Conservation (phyloP, 1,139 yeast species). For the Suhomyces terraborum region DNA sequence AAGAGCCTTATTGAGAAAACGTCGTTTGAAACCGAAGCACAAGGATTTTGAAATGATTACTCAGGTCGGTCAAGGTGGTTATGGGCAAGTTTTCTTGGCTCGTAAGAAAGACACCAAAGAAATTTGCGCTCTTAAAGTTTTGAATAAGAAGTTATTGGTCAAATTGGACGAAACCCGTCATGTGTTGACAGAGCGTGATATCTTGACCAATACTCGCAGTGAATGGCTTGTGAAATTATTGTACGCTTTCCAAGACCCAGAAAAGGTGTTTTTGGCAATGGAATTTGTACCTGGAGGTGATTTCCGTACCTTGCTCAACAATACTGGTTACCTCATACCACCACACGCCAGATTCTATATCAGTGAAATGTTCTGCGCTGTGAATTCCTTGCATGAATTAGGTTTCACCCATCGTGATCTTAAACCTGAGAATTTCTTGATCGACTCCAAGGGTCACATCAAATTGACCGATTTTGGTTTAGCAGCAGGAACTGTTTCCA, state of each 20-base stretch:
- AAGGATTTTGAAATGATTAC: slow-evolving; percentile 96
- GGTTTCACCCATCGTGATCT: slow-evolving; percentile 97
- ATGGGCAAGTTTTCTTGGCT: slow-evolving; percentile 95
- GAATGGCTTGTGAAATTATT: slow-evolving; percentile 94
- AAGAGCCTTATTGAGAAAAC: slow-evolving; percentile 78
- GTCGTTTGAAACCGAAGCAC: slow-evolving; percentile 89
- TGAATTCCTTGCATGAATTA: slow-evolving; percentile 87
- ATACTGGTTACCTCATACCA: slow-evolving; percentile 89
- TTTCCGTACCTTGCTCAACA: slow-evolving; percentile 89
- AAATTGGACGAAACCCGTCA: slow-evolving; percentile 95
- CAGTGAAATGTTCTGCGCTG: slow-evolving; percentile 94
- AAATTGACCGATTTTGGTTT: slow-evolving; percentile 96
- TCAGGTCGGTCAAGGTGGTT: slow-evolving; percentile 99
- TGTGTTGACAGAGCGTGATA: slow-evolving; percentile 93
- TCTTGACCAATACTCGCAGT: slow-evolving; percentile 88
- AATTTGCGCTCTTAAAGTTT: slow-evolving; percentile 90
- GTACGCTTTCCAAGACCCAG: slow-evolving; percentile 93
- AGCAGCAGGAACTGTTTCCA: slow-evolving; percentile 95
- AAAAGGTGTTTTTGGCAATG: slow-evolving; percentile 93
- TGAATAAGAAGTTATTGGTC: slow-evolving; percentile 82
- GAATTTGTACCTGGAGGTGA: slow-evolving; percentile 99
- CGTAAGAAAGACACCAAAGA: slow-evolving; percentile 93
- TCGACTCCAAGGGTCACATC: slow-evolving; percentile 93
- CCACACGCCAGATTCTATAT: slow-evolving; percentile 95
- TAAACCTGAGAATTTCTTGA: slow-evolving; percentile 95